These are phyloP conservation scores for Dendrobium officinale DNA, from an alignment of 106 monocot genomes.

Conservation along the genomic window DNA sequence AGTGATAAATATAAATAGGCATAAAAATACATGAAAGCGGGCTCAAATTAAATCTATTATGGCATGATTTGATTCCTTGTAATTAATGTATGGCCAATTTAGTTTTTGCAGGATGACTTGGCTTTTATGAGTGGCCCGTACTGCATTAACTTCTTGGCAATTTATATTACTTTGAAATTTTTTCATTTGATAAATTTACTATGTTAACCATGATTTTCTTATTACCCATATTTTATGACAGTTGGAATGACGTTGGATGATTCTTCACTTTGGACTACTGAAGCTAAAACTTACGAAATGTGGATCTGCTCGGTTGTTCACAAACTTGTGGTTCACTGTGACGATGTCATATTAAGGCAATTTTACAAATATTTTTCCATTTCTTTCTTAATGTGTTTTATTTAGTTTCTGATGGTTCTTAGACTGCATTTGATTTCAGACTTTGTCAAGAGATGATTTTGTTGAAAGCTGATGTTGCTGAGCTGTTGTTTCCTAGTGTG, in stretches of 20 bases:
- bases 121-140: too few relatives aligned
- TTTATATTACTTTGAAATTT: neutral
- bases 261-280: conserved; percentile 62
- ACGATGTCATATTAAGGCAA: conserved; percentile 74
- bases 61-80: too few relatives aligned
- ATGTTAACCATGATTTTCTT: neutral
- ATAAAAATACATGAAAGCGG: too few relatives aligned
- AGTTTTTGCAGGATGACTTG: too few relatives aligned
- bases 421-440: conserved; percentile 26
- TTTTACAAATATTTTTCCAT: neutral
- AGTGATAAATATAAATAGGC: too few relatives aligned
- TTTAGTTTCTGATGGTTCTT: neutral
- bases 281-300: conserved; percentile 44
- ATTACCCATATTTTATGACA: neutral
- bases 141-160: neutral
- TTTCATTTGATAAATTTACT: neutral
- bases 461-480: conserved; percentile 70
- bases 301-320: conserved; percentile 86
- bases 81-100: too few relatives aligned
- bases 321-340: conserved; percentile 42
- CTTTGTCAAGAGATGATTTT: conserved; percentile 72
- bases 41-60: too few relatives aligned
- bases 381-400: neutral
- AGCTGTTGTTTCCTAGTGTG: conserved; percentile 68
- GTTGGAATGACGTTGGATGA: conserved; percentile 22